Evolutionary conservation across 2,329 filamentous ascomycete species (phyloP).

Genomic region (Pseudogymnoascus destructans): DNA sequence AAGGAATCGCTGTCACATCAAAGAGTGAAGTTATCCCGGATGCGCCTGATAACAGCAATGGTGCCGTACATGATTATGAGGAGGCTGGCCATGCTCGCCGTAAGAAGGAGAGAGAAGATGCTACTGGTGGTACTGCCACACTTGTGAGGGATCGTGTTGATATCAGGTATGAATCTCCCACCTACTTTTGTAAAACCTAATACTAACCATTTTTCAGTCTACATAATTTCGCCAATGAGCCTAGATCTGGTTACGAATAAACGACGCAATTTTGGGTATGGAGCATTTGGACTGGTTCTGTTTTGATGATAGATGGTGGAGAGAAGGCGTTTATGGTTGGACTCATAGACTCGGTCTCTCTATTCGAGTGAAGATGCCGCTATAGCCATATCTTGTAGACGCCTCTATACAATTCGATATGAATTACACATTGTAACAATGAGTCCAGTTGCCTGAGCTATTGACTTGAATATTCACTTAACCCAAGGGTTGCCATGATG

Average conservation of each 20-base stretch:
- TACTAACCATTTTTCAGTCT: constrained; percentile 15
- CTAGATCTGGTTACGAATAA: constrained; percentile 21
- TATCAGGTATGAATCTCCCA: constrained; percentile 22
- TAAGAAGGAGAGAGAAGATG: constrained; percentile 20
- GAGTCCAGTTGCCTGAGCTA: background rate
- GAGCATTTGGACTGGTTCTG: constrained; percentile 5
- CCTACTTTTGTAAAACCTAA: background rate
- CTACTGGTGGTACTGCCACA: constrained; percentile 13
- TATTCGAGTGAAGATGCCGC: constrained; percentile 7
- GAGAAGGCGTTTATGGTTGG: constrained; percentile 2
- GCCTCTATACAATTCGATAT: background rate
- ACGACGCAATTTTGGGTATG: constrained; percentile 5
- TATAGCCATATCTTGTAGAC: constrained; percentile 4
- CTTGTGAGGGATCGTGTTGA: constrained; percentile 26
- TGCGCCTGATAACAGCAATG: constrained; percentile 10
- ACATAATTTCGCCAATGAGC: constrained; percentile 23
- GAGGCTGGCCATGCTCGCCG: constrained; percentile 15
- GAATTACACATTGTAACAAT: background rate
- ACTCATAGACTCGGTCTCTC: constrained; percentile 7
- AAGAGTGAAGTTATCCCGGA: constrained; percentile 43
- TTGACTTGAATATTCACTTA: too few relatives aligned
- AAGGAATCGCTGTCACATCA: constrained; percentile 42
- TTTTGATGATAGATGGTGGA: constrained; percentile 8
- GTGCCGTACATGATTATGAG: constrained; percentile 13
- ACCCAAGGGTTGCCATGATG: background rate